phyloP scores from a whole-genome alignment of 495 filamentous ascomycete species.

The Hypoxylon fuscum region DNA sequence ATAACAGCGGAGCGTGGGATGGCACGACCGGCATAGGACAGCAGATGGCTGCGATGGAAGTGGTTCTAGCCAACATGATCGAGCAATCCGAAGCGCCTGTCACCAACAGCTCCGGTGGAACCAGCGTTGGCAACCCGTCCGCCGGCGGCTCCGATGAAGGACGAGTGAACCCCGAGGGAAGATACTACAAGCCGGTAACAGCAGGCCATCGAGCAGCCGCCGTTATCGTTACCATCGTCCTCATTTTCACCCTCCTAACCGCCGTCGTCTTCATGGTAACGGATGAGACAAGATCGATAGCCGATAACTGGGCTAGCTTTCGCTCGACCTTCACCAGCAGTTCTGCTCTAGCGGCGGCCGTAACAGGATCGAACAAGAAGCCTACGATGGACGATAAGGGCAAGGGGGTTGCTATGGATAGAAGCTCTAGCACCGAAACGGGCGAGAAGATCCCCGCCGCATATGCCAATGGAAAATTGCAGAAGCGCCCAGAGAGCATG shows the following conservation, averaged over 20 bases:
- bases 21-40: constrained; percentile 69
- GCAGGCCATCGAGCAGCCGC: constrained; percentile 68
- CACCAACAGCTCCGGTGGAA: constrained; percentile 74
- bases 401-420: constrained; percentile 22
- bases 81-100: constrained; percentile 59
- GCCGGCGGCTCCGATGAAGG: constrained; percentile 64
- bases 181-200: constrained; percentile 49
- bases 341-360: not conserved
- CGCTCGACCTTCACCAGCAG: constrained; percentile 18
- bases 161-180: constrained; percentile 35
- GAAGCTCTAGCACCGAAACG: constrained; percentile 31
- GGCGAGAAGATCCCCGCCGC: constrained; percentile 29
- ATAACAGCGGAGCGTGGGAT: constrained; percentile 59
- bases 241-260: constrained; percentile 44
- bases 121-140: constrained; percentile 73
- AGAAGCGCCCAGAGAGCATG: constrained; percentile 18
- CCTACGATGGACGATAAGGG: constrained; percentile 20
- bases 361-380: constrained; percentile 9
- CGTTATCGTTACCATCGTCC: constrained; percentile 63
- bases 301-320: constrained; percentile 36
- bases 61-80: constrained; percentile 68
- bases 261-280: constrained; percentile 49
- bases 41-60: constrained; percentile 74
- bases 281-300: constrained; percentile 43
- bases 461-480: constrained; percentile 19